These are phyloP conservation scores for Xylariaceae sp. DNA, from an alignment of 2,329 filamentous ascomycete species.

Conservation along the genomic window DNA sequence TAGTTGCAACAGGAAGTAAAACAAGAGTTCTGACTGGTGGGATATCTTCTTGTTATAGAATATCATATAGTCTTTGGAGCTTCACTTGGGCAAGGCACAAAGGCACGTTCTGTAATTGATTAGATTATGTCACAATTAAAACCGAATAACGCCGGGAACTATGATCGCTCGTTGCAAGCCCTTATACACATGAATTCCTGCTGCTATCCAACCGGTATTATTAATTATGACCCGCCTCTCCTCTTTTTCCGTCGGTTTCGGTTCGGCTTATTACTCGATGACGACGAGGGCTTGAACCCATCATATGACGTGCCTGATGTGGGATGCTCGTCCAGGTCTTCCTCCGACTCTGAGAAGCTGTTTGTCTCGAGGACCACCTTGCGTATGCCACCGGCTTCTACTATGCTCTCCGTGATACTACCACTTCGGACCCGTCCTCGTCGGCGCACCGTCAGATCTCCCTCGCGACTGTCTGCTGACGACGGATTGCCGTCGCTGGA, in stretches of 20 bases:
- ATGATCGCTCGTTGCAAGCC: background rate
- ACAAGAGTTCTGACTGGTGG: too few species aligned
- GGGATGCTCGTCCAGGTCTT: slow-evolving; percentile 1
- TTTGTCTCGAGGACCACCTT: slow-evolving; percentile 70
- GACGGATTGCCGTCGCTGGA: slow-evolving; percentile 20
- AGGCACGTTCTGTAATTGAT: background rate
- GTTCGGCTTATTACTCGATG: slow-evolving; percentile 14
- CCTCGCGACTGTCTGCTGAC: slow-evolving; percentile 21
- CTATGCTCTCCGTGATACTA: slow-evolving; percentile 70
- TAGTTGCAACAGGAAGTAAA: background rate
- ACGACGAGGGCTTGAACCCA: slow-evolving; percentile 8
- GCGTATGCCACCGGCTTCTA: slow-evolving; percentile 64
- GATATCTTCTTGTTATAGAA: too few species aligned
- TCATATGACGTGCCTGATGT: slow-evolving; percentile 14
- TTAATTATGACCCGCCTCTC: slow-evolving; percentile 28
- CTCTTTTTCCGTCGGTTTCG: slow-evolving; percentile 31
- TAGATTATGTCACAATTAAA: background rate
- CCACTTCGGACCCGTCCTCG: slow-evolving; percentile 57
- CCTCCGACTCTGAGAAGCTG: slow-evolving; percentile 40
- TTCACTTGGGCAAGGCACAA: background rate
- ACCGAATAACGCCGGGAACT: background rate
- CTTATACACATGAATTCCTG: background rate
- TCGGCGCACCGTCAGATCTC: slow-evolving; percentile 18
- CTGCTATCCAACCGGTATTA: slow-evolving; percentile 2
- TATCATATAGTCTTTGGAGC: too few species aligned